Base-by-base conservation (phyloP, 2,329 filamentous ascomycete genomes). In the Chaetomium strumarium region DNA sequence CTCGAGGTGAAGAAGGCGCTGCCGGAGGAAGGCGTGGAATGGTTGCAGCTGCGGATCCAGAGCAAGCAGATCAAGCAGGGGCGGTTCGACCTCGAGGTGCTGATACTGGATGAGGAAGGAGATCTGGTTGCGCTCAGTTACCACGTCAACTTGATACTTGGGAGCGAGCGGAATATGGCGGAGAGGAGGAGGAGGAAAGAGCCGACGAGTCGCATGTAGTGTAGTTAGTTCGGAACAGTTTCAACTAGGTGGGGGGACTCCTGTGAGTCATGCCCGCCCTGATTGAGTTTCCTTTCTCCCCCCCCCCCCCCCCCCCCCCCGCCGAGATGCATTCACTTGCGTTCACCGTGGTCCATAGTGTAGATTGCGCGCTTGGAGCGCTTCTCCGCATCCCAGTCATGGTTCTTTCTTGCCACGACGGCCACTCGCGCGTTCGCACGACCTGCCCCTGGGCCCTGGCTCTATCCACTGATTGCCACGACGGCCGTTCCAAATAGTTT, bases 1-100 rank as follows among this genome's bases (percentile, higher is more conserved):
- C 62, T 95, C 19, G 88, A 95, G 57, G 72, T 90, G 37, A 93
- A 92, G 72, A 88, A 85, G 65, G 67, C 75, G 7, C 66, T 95
- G 41, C 86, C 87, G 0, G 69, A 71, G 4, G 49, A 49, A 10
- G 88, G 88, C 0, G 80, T 81, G 1, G 83, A 88, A 65, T 93
- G 86, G 83, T 64, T 95, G 49, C 84, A 84, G 61, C 73, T 83
- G 38, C 75, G 86, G 31, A 75, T 84, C 12, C 75, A 78, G 50
- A 75, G 82, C 5, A 90, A 88, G 68, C 72, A 76, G 66, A 79
- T 91, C 39, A 76, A 75, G 58, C 83, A 89, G 58, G 88, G 88
- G 1, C 74, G 85, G 53, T 84, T 88, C 64, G 89, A 95, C 70
- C 63, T 90, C 42, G 86, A 92, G 58, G 75, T 92, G 19, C 69